Evolutionary conservation across 1,139 yeast genomes (phyloP).

Genomic region (Debaryomyces sp.): DNA sequence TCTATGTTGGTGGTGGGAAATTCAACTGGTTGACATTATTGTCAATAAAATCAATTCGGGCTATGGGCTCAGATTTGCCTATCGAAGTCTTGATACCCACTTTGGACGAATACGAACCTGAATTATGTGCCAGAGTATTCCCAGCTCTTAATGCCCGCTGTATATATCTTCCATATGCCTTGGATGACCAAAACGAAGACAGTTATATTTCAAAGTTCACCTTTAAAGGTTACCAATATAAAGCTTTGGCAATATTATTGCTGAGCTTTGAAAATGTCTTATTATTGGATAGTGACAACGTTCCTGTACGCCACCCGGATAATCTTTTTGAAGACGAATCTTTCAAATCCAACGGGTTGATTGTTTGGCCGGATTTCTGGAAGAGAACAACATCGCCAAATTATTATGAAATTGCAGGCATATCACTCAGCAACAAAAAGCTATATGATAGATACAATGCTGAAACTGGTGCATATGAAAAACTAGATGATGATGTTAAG

Average conservation of each 20-base stretch:
- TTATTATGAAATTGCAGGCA: constrained; percentile 42
- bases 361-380: constrained; percentile 55
- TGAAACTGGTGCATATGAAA: constrained; percentile 24
- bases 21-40: constrained; percentile 73
- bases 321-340: constrained; percentile 33
- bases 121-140: constrained; percentile 63
- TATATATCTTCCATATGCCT: constrained; percentile 58
- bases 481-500: constrained; percentile 13
- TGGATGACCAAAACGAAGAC: constrained; percentile 36
- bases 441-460: constrained; percentile 38
- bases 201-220: constrained; percentile 42
- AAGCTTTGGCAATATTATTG: constrained; percentile 71
- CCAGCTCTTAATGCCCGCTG: constrained; percentile 75
- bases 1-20: constrained; percentile 80
- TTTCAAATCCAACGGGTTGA: constrained; percentile 34
- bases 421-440: constrained; percentile 25
- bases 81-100: constrained; percentile 78
- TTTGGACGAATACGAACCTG: constrained; percentile 67
- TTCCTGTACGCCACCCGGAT: constrained; percentile 65
- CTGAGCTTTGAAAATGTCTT: constrained; percentile 80
- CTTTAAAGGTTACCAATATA: constrained; percentile 77
- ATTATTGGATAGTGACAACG: constrained; percentile 75
- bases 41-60: constrained; percentile 65
- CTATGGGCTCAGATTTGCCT: constrained; percentile 66
- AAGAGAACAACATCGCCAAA: constrained; percentile 47